Evolutionary conservation across 1,284 basidiomycete genomes (phyloP), one percentile per base, ranked within the genome.

Genomic region (Cryptococcus sp.): DNA sequence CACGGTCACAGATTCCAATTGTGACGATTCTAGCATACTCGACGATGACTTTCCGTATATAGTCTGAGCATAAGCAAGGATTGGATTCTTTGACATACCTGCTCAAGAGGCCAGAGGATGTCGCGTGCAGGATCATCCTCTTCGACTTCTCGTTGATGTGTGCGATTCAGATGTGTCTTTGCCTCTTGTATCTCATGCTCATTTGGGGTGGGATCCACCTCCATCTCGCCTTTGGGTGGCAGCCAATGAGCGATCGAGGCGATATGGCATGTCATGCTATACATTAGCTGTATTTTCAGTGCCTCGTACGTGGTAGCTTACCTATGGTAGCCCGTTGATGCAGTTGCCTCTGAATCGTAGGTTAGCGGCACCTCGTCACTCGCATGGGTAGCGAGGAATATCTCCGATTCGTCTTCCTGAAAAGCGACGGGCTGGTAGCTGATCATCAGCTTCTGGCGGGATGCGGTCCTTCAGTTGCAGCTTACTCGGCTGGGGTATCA

Each of bases 401-500:
- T 16, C 4, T 39, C 14, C 9, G 39, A 43, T 0, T 36, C 42
- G 2, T 49, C 45, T 7, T 49, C 50, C 3, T 50, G 28, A 32
- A 63, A 63, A 0, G 50, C 50, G 1, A 52, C 48, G 9, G 56
- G 47, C 5, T 55, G 37, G 25, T 63, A 67, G 40, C 63, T 66
- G 32, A 24, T 25, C 9, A 32, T 54, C 49, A 52, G 53, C 31
- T 21, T 13, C 23, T 32, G 21, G 7, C 21, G 10, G 25, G 14
- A 13, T 16, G 14, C 7, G 28, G 24, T 46, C n/a, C n/a, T 16
- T 11, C 13, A 19, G 5, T 13, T 36, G 28, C 4, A 3, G 41
- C 63, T 53, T 45, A 62, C 63, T 52, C 46, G 41, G 16, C 22
- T 0, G 63, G 61, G 0, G 55, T 43, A 2, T 9, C 39, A 1